Evolutionary conservation across 768 basidiomycete genomes (phyloP).

Genomic region (Psilocybe cyanescens): DNA sequence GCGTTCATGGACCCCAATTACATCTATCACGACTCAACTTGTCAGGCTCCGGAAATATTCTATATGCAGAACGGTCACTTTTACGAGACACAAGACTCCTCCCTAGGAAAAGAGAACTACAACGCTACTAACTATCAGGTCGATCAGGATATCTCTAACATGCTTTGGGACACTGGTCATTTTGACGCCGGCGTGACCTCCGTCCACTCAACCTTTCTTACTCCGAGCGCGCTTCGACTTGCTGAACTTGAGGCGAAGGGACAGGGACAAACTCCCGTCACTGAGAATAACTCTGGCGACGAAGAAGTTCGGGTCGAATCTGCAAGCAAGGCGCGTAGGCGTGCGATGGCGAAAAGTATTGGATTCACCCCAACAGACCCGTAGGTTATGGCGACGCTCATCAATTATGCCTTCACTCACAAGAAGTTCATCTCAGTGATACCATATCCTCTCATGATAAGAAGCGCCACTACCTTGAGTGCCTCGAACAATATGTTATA

Average conservation of each 20-base stretch:
- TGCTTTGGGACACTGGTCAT: background rate
- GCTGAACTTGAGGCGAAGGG: conserved; percentile 39
- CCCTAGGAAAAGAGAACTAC: too few species aligned
- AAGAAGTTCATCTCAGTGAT: conserved; percentile 43
- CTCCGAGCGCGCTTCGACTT: conserved; percentile 62
- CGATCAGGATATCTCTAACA: too few species aligned
- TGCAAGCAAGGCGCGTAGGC: conserved; percentile 59
- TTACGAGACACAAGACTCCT: background rate
- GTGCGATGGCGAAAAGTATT: conserved; percentile 57
- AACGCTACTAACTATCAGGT: too few species aligned
- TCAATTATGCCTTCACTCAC: too few species aligned
- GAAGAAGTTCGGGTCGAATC: conserved; percentile 38
- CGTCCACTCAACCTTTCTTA: conserved; percentile 52
- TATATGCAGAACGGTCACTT: background rate
- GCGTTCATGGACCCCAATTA: conserved; percentile 6
- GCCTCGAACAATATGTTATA: conserved; percentile 70
- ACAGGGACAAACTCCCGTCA: background rate
- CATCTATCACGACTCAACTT: background rate
- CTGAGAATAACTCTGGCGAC: conserved; percentile 2
- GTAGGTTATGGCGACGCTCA: conserved; percentile 36
- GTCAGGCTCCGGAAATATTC: background rate
- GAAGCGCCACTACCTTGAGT: conserved; percentile 74
- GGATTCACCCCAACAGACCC: conserved; percentile 66
- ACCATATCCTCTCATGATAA: conserved; percentile 82
- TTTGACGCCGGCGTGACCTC: background rate